Evolutionary conservation across 164 flowering plant species (phyloP).

Genomic region (Piper longum): DNA sequence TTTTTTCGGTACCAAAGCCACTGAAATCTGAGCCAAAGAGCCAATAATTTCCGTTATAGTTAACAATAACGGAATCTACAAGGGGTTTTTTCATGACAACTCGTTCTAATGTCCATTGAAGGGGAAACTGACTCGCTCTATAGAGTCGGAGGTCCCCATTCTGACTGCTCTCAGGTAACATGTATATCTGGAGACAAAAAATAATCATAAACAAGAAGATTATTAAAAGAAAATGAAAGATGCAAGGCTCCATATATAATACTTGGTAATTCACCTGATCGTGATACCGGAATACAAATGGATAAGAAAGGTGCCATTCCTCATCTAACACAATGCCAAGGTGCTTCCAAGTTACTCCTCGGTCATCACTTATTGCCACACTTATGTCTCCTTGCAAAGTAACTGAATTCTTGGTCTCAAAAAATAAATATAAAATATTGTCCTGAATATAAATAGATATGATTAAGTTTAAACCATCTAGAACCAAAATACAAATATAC

Average conservation of each 20-base stretch:
- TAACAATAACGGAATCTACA: conserved; percentile 59
- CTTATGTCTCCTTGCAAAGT: conserved; percentile 93
- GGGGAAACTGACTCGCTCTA: conserved; percentile 60
- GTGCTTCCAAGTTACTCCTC: conserved; percentile 86
- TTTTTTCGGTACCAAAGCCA: conserved; percentile 56
- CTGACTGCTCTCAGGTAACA: conserved; percentile 87
- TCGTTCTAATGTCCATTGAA: conserved; percentile 67
- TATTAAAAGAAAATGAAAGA: background rate
- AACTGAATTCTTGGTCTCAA: conserved; percentile 74
- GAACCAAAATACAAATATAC: too few relatives aligned
- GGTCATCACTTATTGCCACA: conserved; percentile 71
- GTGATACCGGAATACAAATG: conserved; percentile 57
- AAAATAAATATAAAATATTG: conserved; percentile 59
- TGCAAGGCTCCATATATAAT: background rate
- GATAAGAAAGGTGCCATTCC: conserved; percentile 96
- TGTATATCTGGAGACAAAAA: conserved; percentile 54
- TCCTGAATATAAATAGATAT: conserved; percentile 30
- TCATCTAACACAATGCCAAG: conserved; percentile 83
- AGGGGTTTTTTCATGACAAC: conserved; percentile 67
- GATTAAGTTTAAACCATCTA: too few relatives aligned
- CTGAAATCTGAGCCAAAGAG: conserved; percentile 88
- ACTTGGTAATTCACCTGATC: conserved; percentile 41
- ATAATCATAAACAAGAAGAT: background rate
- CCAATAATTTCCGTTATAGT: conserved; percentile 54
- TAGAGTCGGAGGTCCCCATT: conserved; percentile 83